Evolutionary conservation across 225 moss, liverwort and hornwort species (phyloP), one percentile per base, ranked within the genome.

Genomic region (Marchantia paleacea): DNA sequence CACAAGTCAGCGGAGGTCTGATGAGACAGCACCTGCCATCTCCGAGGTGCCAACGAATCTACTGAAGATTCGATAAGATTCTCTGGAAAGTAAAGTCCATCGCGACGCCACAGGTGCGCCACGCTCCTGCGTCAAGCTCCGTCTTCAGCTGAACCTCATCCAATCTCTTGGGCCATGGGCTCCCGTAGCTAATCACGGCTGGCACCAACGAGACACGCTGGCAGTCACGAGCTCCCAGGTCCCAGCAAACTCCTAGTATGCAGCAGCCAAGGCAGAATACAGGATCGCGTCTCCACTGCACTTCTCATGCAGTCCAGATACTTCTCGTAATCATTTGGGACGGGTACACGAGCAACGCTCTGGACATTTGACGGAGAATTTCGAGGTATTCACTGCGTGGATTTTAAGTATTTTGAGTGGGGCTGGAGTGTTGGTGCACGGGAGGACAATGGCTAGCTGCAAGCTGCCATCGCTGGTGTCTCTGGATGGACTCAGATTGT

Each of bases 381-480:
- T 10, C 8, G 11, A 9, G 9, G 24, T 66, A 0, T 66, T 10
- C 13, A 8, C 10, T 66, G 16, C 66, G 66, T 66, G 66, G 28
- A 66, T 25, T 66, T 66, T 8, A 20, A 66, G 29, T 25, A 15
- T 47, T 70, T 14, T 10, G 69, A 8, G 12, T 5, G 39, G 10
- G 7, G 7, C 30, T 70, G 39, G 39, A 39, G 28, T 70, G 31
- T 10, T 31, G 6, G 18, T 72, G 47, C 50, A n/a, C 19, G 75
- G 26, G 28, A n/a, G 62, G 62, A 39, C 77, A 25, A 77, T 77
- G 77, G 62, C 64, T 6, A 77, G 77, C 77, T 63, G 61, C 49
- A 61, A 64, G 62, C 77, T 77, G 64, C 77, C 61, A 62, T 49
- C 61, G 62, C 62, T 62, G 19, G 61, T 77, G 22, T 12, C 47